Evolutionary conservation across 2,329 filamentous ascomycete genomes (phyloP), one percentile per base, ranked within the genome.

Genomic region (Cladorrhinum sp.): DNA sequence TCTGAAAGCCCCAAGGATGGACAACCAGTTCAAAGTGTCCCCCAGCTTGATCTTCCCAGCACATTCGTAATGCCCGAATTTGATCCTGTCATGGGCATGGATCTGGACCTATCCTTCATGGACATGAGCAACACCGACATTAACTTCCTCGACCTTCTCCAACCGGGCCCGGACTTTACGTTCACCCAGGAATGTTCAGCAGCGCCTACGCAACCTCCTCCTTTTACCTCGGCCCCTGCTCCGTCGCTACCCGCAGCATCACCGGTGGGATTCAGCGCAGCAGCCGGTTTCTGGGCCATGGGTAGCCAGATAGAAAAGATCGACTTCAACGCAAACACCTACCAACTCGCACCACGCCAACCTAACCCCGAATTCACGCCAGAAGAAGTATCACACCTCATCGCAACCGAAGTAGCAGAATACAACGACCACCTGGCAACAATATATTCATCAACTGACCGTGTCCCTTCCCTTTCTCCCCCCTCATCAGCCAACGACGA

Each of bases 111-210:
- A 6, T 72, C 70, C 24, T 75, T 78, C 60, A 67, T 78, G 13
- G 69, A 71, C 51, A 64, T 70, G 41, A 66, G 66, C 61, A 58
- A 66, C 22, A 59, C 66, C 16, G 70, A 71, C 62, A 57, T 75
- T 24, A 71, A 72, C 48, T 75, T 76, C 55, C 68, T 78, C 52
- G 75, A 77, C 63, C 63, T 80, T 22, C 62, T 77, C 5, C 71
- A 71, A 10, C 62, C 66, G 32, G 67, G 68, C 51, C 70, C 55
- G 12, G 50, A 62, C 49, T 66, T 64, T 27, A 58, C 60, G 38
- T 54, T 45, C 38, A 12, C 36, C 24, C 53, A 48, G 20, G 41
- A 45, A 18, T 49, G 41, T 13, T 25, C 41, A 45, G 7, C 53
- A 10, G 24, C 23, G 23, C 36, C 25, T 24, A 6, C 53, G 8